These are phyloP conservation scores for Buddleja alternifolia DNA, from an alignment of 257 asterid genomes.

Conservation along the genomic window DNA sequence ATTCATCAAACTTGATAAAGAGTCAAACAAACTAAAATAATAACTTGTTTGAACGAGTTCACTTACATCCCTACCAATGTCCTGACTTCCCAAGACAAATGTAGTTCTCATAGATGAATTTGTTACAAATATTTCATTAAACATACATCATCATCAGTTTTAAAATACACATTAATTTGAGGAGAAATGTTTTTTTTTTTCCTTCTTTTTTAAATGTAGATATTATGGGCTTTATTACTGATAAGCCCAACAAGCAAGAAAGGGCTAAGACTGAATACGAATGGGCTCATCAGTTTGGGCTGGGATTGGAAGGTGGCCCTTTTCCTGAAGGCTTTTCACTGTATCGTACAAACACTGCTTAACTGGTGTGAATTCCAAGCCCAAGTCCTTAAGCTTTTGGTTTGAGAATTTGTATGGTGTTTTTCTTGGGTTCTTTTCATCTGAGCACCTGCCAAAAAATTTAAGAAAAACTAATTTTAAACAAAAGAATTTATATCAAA, in stretches of 20 bases:
- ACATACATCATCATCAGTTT: constrained; percentile 10
- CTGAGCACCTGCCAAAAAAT: constrained; percentile 68
- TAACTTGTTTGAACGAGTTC: no score
- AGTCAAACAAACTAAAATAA: no score
- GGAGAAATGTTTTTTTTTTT: no score
- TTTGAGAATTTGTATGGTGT: constrained; percentile 82
- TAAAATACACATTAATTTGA: neutral
- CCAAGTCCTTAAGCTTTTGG: constrained; percentile 82
- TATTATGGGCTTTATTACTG: neutral
- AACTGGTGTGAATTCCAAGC: constrained; percentile 79
- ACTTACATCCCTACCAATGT: no score
- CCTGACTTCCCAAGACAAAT: no score
- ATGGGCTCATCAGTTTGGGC: constrained; percentile 54
- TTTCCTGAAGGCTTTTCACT: constrained; percentile 82
- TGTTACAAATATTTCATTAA: neutral
- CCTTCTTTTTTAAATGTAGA: no score
- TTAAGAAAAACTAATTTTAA: no score
- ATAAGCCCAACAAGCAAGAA: neutral
- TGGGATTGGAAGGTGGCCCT: constrained; percentile 73
- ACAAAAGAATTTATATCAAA: no score
- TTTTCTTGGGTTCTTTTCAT: constrained; percentile 72
- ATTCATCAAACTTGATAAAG: no score
- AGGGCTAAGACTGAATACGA: constrained; percentile 43
- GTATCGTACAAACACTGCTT: constrained; percentile 80
- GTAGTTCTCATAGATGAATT: neutral